A percentile compares a stretch with the other conserved stretches of the same genome.
Conservation (phyloP, 257 asterid species). For the Rauvolfia tetraphylla region DNA sequence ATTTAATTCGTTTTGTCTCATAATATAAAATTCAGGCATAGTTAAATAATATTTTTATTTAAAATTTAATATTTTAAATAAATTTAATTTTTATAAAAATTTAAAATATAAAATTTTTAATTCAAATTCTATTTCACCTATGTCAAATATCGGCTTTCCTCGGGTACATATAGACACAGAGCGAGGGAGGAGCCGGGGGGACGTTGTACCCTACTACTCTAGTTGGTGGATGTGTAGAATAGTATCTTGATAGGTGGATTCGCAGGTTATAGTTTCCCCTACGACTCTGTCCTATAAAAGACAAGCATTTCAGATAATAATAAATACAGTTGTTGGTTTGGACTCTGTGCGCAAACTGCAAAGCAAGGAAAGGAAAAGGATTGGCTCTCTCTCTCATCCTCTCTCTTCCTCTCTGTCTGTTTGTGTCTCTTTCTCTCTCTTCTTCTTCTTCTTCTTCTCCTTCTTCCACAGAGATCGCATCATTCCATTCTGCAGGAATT, state of each 20-base stretch:
- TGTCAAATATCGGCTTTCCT: no score
- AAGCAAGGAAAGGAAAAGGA: neutral
- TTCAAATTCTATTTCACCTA: no score
- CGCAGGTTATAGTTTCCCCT: neutral
- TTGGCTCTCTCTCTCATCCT: neutral
- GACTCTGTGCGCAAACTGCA: conserved; percentile 6
- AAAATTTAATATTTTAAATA: no score
- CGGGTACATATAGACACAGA: no score
- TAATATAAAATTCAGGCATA: no score
- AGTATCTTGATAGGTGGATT: neutral
- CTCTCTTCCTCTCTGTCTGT: neutral
- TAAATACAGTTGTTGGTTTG: conserved; percentile 4
- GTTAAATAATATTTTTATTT: no score
- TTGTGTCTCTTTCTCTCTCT: neutral
- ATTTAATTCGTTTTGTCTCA: no score
- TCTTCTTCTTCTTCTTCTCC: neutral
- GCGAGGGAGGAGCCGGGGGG: no score
- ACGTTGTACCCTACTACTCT: no score
- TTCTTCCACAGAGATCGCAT: conserved; percentile 14
- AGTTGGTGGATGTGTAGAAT: no score
- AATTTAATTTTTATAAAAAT: no score
- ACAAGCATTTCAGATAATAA: neutral
- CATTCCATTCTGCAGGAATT: conserved; percentile 36
- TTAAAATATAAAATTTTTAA: no score
- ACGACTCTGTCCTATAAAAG: neutral